Base-by-base conservation (phyloP, 1,139 yeast genomes). In the Hanseniaspora gamundiae region DNA sequence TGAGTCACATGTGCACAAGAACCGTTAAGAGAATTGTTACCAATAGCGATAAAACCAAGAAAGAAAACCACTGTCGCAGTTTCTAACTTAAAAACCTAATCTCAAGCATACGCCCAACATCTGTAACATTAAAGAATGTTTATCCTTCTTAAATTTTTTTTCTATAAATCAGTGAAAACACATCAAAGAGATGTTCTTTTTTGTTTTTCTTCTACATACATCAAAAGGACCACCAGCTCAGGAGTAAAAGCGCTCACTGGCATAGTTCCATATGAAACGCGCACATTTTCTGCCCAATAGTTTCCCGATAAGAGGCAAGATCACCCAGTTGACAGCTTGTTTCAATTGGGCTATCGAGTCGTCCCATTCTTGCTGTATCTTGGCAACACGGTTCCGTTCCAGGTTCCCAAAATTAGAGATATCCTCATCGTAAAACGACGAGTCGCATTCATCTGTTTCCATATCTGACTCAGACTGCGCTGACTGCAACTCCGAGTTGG, bases 241-340 rank as follows among this genome's bases (percentile, higher is more conserved):
- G 11, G 24, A 13, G 9, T n/a, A 33, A 33, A 33, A 8, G 24
- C 16, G n/a, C 9, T 17, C n/a, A 17, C 24, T 17, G 13, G 36
- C 36, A 33, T 17, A 41, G 41, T 55, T 51, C 71, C 73, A 68
- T 7, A 66, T 44, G 22, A 49, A 45, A 39, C 60, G 59, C 10
- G 78, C 74, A 47, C 67, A 64, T 50, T 76, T 59, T 52, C 82
- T 64, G 2, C 85, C 85, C 47, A 78, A 52, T 39, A 73, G 65
- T 57, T 75, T 77, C 11, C 85, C 85, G 17, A 76, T 51, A 49
- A 77, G 58, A 2, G 85, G 85, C 47, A 78, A 64, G 35, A 78
- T 51, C 4, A 78, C 71, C 59, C 74, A 66, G 49, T 70, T 71
- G 39, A 77, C 57, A 42, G 77, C 66, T 33, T 70, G 71, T 38